Conservation (phyloP, 768 basidiomycete genomes). For the Tricholoma bakamatsutake region DNA sequence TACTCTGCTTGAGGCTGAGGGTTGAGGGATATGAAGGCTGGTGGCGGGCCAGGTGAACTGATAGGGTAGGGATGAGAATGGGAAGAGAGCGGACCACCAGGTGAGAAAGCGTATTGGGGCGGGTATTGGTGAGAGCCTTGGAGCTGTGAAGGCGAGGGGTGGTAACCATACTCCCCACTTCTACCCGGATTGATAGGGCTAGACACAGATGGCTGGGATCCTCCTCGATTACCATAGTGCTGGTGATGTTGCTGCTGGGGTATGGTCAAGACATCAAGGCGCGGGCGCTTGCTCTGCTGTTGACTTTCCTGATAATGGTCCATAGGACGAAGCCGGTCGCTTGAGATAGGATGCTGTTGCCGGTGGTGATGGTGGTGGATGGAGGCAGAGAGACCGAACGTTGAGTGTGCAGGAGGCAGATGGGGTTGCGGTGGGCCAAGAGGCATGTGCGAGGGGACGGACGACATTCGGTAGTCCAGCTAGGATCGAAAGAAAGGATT, state of each 20-base stretch:
- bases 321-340: constrained; percentile 18
- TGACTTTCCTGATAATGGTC: constrained; percentile 9
- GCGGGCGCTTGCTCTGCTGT: constrained; percentile 17
- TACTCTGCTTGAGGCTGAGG: constrained; percentile 21
- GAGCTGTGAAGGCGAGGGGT: neutral
- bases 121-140: constrained; percentile 1
- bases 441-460: constrained; percentile 11
- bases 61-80: constrained; percentile 14
- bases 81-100: constrained; percentile 23
- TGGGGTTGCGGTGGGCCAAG: constrained; percentile 9
- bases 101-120: constrained; percentile 13
- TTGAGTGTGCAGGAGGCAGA: constrained; percentile 17
- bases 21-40: constrained; percentile 24
- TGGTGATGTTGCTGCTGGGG: constrained; percentile 9
- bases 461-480: constrained; percentile 16
- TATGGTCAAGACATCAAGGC: constrained; percentile 11
- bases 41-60: constrained; percentile 15
- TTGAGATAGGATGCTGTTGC: constrained; percentile 23
- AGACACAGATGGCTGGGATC: neutral
- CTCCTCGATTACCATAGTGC: constrained; percentile 13
- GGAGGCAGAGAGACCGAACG: constrained; percentile 11
- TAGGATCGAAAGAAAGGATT: neutral
- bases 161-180: neutral
- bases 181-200: neutral
- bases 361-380: constrained; percentile 17